These are phyloP conservation scores for Scheffersomyces lignicola DNA, from an alignment of 1,139 yeast species.

Conservation along the genomic window DNA sequence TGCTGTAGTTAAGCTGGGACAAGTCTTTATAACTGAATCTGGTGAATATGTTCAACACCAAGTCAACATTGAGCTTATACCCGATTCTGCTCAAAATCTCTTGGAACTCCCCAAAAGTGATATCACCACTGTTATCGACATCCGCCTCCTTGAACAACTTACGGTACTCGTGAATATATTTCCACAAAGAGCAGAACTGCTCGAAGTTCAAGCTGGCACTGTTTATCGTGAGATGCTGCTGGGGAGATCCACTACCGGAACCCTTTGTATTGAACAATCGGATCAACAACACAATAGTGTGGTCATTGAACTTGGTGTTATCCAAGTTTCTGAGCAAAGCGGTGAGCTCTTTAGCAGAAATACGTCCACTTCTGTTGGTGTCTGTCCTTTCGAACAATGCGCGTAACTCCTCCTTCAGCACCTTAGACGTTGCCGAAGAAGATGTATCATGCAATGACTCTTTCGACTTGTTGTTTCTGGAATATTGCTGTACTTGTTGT, in stretches of 20 bases:
- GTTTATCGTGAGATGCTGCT: slow-evolving; percentile 12
- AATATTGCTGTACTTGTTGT: slow-evolving; percentile 13
- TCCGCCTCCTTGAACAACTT: slow-evolving; percentile 68
- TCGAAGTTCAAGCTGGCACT: slow-evolving; percentile 45
- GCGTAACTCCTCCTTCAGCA: slow-evolving; percentile 49
- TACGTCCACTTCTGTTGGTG: slow-evolving; percentile 51
- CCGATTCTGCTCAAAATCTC: slow-evolving; percentile 71
- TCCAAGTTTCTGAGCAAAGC: slow-evolving; percentile 66
- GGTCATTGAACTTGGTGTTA: slow-evolving; percentile 60
- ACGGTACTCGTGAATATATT: slow-evolving; percentile 70
- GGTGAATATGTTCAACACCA: slow-evolving; percentile 61
- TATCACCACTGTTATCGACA: slow-evolving; percentile 57
- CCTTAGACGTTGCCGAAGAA: slow-evolving; percentile 12
- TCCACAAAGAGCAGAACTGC: slow-evolving; percentile 73
- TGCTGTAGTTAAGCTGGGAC: slow-evolving; percentile 20
- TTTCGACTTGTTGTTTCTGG: slow-evolving; percentile 10
- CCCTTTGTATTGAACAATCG: slow-evolving; percentile 45
- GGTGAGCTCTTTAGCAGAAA: slow-evolving; percentile 61
- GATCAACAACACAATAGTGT: slow-evolving; percentile 66
- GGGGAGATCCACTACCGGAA: slow-evolving; percentile 31
- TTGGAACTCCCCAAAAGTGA: slow-evolving; percentile 67
- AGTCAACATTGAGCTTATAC: slow-evolving; percentile 61
- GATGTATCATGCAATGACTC: slow-evolving; percentile 9
- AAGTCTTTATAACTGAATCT: slow-evolving; percentile 50
- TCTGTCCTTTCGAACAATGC: slow-evolving; percentile 60